Percentiles rank a stretch among this genome's conserved stretches.
Evolutionary conservation across 1,284 basidiomycete species (phyloP).

Genomic region (Pulveroboletus ridleyi): DNA sequence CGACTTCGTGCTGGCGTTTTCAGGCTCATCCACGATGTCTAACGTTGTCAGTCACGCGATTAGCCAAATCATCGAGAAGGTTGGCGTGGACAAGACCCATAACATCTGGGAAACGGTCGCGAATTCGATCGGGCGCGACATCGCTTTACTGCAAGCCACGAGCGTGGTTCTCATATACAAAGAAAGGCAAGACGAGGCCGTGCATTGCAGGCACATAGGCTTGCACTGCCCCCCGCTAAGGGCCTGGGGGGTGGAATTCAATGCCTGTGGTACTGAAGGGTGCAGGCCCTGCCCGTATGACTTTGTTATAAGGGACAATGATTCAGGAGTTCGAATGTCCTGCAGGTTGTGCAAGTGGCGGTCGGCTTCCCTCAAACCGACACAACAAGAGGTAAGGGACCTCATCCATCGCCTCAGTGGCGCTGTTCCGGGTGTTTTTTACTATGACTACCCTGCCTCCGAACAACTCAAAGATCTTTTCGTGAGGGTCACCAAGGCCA

Average conservation of each 20-base stretch:
- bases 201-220: constrained; percentile 5
- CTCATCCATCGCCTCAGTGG: background rate
- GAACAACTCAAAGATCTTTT: background rate
- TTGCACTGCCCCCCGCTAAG: constrained; percentile 6
- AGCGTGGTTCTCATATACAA: constrained; percentile 5
- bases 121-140: background rate
- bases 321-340: background rate
- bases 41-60: background rate
- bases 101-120: constrained; percentile 12
- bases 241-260: constrained; percentile 12
- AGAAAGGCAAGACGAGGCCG: background rate
- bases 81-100: background rate
- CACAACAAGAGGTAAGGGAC: background rate
- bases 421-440: background rate
- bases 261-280: constrained; percentile 3
- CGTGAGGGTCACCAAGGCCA: background rate
- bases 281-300: constrained; percentile 7
- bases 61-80: background rate
- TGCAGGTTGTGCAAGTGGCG: constrained; percentile 6
- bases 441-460: background rate
- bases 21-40: constrained; percentile 4
- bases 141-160: constrained; percentile 1
- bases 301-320: constrained; percentile 1
- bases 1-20: constrained; percentile 14
- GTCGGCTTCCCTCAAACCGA: background rate